These are phyloP conservation scores for Mercurialis annua DNA, from an alignment of 345 rosid species.

Conservation along the genomic window DNA sequence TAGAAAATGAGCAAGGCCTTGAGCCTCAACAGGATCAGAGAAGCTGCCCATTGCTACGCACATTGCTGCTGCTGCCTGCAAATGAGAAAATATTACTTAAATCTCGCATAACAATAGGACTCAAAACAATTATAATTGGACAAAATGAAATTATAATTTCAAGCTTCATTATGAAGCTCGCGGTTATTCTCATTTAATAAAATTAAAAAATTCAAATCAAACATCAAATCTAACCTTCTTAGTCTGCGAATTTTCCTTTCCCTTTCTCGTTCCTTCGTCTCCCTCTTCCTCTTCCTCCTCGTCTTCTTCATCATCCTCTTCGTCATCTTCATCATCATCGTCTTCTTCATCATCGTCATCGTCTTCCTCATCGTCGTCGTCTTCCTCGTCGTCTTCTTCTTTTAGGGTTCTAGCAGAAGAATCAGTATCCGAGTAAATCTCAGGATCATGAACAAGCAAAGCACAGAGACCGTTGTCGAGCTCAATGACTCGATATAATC, in stretches of 20 bases:
- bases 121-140: no score
- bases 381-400: conserved; percentile 22
- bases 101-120: background rate
- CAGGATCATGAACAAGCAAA: conserved; percentile 92
- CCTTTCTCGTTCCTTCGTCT: conserved; percentile 2
- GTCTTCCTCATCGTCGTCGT: conserved; percentile 19
- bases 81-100: conserved; percentile 8
- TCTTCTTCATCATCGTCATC: conserved; percentile 32
- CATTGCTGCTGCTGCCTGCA: conserved; percentile 99
- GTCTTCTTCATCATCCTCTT: conserved; percentile 17
- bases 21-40: conserved; percentile 91
- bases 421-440: conserved; percentile 50
- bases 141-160: no score
- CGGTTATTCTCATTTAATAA: no score
- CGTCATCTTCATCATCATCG: conserved; percentile 26
- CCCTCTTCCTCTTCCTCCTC: conserved; percentile 25
- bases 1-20: conserved; percentile 96
- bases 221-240: conserved; percentile 49
- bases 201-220: background rate
- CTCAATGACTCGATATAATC: conserved; percentile 63
- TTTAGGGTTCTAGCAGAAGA: conserved; percentile 17
- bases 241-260: conserved; percentile 46
- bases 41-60: conserved; percentile 97
- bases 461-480: conserved; percentile 77
- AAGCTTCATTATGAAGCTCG: no score